phyloP scores from a whole-genome alignment of 345 rosid genomes.

The Gossypium sturtianum region DNA sequence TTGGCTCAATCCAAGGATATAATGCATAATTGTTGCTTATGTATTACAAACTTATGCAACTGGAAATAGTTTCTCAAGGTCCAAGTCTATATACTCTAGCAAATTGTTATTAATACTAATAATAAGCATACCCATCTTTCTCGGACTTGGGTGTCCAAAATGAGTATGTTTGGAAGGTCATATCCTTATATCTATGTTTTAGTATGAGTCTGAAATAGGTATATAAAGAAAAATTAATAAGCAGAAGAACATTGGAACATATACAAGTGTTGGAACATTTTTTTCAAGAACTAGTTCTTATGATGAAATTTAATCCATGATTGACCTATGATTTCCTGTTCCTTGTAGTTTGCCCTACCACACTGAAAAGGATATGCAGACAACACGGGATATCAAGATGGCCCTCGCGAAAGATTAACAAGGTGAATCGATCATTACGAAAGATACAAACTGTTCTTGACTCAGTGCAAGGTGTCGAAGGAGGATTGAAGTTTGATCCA shows the following conservation, averaged over 20 bases:
- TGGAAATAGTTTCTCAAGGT: not conserved
- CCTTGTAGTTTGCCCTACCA: slow-evolving; percentile 84
- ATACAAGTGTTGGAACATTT: not conserved
- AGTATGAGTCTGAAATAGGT: not conserved
- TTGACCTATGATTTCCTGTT: slow-evolving; percentile 19
- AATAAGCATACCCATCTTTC: not conserved
- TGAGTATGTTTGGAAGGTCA: too few species aligned
- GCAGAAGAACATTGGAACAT: not conserved
- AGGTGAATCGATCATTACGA: slow-evolving; percentile 71
- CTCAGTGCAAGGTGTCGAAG: slow-evolving; percentile 86
- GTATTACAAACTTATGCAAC: not conserved
- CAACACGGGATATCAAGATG: slow-evolving; percentile 89
- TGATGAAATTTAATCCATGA: not conserved
- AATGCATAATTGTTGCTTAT: not conserved
- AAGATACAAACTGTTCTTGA: slow-evolving; percentile 77
- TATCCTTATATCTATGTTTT: not conserved
- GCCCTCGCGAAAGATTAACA: slow-evolving; percentile 94
- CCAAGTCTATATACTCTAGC: not conserved
- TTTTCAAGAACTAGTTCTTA: not conserved
- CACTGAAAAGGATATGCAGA: slow-evolving; percentile 92
- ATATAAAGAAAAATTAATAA: not conserved
- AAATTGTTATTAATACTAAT: not conserved
- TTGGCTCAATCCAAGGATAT: not conserved
- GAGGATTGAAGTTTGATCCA: slow-evolving; percentile 73
- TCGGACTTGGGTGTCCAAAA: not conserved